phyloP scores from a whole-genome alignment of 2,329 filamentous ascomycete species.

The Pyrenophora teres region DNA sequence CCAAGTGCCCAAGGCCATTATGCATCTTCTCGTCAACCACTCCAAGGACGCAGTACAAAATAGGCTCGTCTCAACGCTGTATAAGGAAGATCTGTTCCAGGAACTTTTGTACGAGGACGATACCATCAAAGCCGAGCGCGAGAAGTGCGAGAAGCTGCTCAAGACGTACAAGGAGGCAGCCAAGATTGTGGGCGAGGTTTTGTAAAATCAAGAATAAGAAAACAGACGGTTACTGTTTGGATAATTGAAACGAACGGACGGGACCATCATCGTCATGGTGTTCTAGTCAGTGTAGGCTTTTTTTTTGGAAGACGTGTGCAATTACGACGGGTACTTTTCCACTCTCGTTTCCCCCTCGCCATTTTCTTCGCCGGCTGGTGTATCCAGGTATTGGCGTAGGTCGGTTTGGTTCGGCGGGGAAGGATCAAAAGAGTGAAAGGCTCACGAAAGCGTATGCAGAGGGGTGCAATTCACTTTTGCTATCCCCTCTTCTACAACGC shows the following conservation, averaged over 20 bases:
- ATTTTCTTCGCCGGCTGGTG: no score
- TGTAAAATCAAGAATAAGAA: constrained; percentile 27
- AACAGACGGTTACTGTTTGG: constrained; percentile 8
- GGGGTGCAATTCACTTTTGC: constrained; percentile 11
- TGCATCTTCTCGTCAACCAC: constrained; percentile 98
- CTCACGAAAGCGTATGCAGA: no score
- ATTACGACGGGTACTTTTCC: constrained; percentile 1
- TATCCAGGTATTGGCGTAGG: no score
- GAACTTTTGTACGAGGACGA: constrained; percentile 98
- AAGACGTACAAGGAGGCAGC: constrained; percentile 96
- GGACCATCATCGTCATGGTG: not conserved
- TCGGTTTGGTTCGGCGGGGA: no score
- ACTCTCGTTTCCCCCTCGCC: not conserved
- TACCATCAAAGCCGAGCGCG: constrained; percentile 92
- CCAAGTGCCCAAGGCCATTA: constrained; percentile 97
- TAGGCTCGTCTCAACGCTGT: constrained; percentile 90
- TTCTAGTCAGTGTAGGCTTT: constrained; percentile 11
- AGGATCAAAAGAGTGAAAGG: no score
- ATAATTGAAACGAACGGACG: constrained; percentile 14
- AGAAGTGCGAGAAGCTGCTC: constrained; percentile 97
- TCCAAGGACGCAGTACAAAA: constrained; percentile 99
- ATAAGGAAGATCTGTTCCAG: constrained; percentile 87
- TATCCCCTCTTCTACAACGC: not conserved
- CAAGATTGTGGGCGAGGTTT: constrained; percentile 95
- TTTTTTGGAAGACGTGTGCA: constrained; percentile 12